Conservation (phyloP, 495 filamentous ascomycete genomes). For the Halenospora varia region DNA sequence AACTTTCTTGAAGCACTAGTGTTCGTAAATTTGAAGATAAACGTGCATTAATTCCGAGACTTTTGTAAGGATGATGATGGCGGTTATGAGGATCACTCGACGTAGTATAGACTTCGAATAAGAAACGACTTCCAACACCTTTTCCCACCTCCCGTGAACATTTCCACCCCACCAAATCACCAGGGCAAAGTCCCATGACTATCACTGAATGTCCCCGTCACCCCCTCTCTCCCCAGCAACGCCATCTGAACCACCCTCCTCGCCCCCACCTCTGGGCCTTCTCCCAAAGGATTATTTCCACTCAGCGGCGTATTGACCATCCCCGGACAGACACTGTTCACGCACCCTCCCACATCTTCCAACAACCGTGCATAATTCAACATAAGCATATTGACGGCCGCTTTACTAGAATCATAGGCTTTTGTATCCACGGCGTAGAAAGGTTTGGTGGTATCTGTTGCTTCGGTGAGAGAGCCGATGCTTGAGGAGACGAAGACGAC, state of each 20-base stretch:
- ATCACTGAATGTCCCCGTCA: not conserved
- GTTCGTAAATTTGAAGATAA: too few relatives aligned
- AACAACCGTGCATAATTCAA: constrained; percentile 26
- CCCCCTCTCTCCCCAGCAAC: not conserved
- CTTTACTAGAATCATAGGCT: constrained; percentile 21
- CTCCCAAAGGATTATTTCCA: constrained; percentile 32
- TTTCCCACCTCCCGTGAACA: too few relatives aligned
- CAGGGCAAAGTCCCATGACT: not conserved
- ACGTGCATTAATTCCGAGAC: too few relatives aligned
- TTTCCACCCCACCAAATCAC: not conserved
- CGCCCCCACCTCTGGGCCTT: constrained; percentile 34
- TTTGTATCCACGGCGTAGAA: not conserved
- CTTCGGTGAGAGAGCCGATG: constrained; percentile 27
- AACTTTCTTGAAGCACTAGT: too few relatives aligned
- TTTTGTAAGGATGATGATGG: too few relatives aligned
- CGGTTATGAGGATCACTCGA: too few relatives aligned
- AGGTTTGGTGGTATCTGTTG: constrained; percentile 1
- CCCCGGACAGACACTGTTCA: constrained; percentile 45
- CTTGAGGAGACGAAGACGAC: constrained; percentile 29
- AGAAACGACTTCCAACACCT: too few relatives aligned
- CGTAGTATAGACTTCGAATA: too few relatives aligned
- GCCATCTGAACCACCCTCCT: not conserved
- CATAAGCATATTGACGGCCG: constrained; percentile 21
- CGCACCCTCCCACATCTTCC: constrained; percentile 36
- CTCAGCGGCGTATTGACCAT: constrained; percentile 37